These are phyloP conservation scores for Rhodomyrtus tomentosa DNA, from an alignment of 345 rosid genomes.

Conservation along the genomic window DNA sequence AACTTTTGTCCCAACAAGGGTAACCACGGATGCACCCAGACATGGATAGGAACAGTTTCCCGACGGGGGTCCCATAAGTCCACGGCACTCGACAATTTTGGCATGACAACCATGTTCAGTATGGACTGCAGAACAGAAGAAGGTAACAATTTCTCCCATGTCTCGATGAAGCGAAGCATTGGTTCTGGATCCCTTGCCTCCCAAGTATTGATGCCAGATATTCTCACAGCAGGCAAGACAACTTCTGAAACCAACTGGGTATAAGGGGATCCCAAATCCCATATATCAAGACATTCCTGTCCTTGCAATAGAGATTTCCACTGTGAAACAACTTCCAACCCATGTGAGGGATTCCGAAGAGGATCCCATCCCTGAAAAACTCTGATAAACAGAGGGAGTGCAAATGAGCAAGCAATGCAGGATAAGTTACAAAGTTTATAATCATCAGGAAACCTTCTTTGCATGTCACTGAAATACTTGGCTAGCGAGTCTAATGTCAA, in stretches of 20 bases:
- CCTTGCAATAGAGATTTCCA: slow-evolving; percentile 73
- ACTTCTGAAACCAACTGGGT: slow-evolving; percentile 69
- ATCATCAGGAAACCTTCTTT: slow-evolving; percentile 47
- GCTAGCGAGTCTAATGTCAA: slow-evolving; percentile 58
- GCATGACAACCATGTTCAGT: slow-evolving; percentile 54
- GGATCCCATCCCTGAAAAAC: slow-evolving; percentile 97
- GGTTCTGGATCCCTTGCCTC: slow-evolving; percentile 91
- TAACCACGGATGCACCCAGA: slow-evolving; percentile 96
- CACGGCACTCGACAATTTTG: slow-evolving; percentile 74
- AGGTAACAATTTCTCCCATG: slow-evolving; percentile 74
- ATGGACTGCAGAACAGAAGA: slow-evolving; percentile 48
- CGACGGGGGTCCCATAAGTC: slow-evolving; percentile 78
- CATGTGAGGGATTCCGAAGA: slow-evolving; percentile 54
- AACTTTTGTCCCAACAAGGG: slow-evolving; percentile 68
- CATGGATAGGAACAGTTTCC: slow-evolving; percentile 78
- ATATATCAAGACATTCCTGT: slow-evolving; percentile 50
- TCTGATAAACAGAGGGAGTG: slow-evolving; percentile 69
- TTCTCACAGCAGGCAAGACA: slow-evolving; percentile 73
- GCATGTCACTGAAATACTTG: slow-evolving; percentile 36
- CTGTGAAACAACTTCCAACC: slow-evolving; percentile 37
- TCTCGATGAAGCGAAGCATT: slow-evolving; percentile 81
- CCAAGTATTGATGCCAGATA: slow-evolving; percentile 82
- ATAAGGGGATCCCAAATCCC: slow-evolving; percentile 61
- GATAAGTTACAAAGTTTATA: slow-evolving; percentile 71
- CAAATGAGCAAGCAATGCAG: slow-evolving; percentile 61